phyloP scores from a whole-genome alignment of 331 rosid genomes.

The Acacia concinna region DNA sequence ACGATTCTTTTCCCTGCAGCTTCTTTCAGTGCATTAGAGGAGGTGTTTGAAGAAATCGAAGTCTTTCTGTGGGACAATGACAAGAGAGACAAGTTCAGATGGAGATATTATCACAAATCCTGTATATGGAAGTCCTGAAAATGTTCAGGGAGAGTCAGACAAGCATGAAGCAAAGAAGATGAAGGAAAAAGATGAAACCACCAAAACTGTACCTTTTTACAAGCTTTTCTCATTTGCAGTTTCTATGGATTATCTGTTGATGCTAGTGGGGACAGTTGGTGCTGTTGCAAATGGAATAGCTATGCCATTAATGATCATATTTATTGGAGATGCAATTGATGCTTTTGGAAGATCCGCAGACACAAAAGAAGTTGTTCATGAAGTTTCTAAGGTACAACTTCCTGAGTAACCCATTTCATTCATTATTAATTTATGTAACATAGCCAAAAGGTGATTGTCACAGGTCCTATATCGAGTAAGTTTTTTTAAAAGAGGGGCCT shows the following conservation, averaged over 20 bases:
- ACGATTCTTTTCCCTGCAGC: conserved; percentile 31
- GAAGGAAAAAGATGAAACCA: conserved; percentile 40
- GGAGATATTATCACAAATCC: conserved; percentile 4
- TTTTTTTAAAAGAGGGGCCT: too few relatives aligned
- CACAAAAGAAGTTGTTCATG: conserved; percentile 38
- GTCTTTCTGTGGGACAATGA: conserved; percentile 34
- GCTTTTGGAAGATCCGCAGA: conserved; percentile 55
- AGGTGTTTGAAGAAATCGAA: conserved; percentile 19
- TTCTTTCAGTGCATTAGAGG: conserved; percentile 20
- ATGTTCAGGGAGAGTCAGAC: not conserved
- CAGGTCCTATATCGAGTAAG: too few relatives aligned
- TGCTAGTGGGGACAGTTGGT: conserved; percentile 61
- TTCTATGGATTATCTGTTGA: conserved; percentile 54
- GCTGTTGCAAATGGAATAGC: conserved; percentile 64
- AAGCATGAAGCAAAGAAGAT: conserved; percentile 34
- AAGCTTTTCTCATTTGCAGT: conserved; percentile 88
- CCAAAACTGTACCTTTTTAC: conserved; percentile 51
- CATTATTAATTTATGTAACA: conserved; percentile 1
- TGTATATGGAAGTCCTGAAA: conserved; percentile 8
- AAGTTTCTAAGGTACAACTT: conserved; percentile 59
- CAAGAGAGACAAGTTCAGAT: conserved; percentile 27
- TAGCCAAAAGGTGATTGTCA: not conserved
- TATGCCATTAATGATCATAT: conserved; percentile 62
- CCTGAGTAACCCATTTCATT: not conserved
- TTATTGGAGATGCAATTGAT: conserved; percentile 59